Percentiles rank a stretch among this genome's conserved stretches.
Conservation (phyloP, 129 eudicot genomes). For the Flaveria ramosissima region DNA sequence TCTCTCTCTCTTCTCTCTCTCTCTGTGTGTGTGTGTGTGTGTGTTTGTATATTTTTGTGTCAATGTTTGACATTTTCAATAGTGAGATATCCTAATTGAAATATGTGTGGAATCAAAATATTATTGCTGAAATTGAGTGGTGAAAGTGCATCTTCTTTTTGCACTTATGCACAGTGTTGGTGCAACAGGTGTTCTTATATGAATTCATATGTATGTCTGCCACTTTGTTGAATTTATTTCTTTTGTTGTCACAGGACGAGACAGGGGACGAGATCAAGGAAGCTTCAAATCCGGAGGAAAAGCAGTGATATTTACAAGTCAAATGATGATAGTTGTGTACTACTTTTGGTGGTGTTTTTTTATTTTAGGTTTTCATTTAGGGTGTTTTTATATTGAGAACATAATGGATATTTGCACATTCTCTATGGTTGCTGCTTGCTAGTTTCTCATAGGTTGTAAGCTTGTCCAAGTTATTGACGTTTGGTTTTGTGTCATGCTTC, state of each 20-base stretch:
- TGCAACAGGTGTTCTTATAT: neutral
- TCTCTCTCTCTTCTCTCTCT: neutral
- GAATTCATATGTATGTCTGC: neutral
- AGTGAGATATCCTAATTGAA: neutral
- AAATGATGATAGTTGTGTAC: constrained; percentile 10
- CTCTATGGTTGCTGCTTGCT: constrained; percentile 6
- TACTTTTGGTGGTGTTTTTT: constrained; percentile 11
- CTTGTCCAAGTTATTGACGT: constrained; percentile 14
- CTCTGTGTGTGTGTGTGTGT: neutral
- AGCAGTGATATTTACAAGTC: constrained; percentile 18
- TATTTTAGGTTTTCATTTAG: constrained; percentile 5
- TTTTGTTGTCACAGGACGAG: constrained; percentile 11
- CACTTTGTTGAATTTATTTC: neutral
- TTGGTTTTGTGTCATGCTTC: constrained; percentile 8
- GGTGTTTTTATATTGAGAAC: constrained; percentile 10
- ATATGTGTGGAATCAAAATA: neutral
- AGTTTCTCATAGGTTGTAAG: neutral
- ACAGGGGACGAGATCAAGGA: constrained; percentile 33
- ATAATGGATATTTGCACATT: constrained; percentile 14
- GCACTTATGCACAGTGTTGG: neutral
- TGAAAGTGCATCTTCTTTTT: neutral
- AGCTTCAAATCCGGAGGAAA: constrained; percentile 32
- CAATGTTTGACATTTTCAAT: neutral
- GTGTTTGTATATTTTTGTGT: neutral
- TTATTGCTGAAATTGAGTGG: neutral